Base-by-base conservation (phyloP, 371 early-diverging fungal species). In the Amoeboradix gromovi region DNA sequence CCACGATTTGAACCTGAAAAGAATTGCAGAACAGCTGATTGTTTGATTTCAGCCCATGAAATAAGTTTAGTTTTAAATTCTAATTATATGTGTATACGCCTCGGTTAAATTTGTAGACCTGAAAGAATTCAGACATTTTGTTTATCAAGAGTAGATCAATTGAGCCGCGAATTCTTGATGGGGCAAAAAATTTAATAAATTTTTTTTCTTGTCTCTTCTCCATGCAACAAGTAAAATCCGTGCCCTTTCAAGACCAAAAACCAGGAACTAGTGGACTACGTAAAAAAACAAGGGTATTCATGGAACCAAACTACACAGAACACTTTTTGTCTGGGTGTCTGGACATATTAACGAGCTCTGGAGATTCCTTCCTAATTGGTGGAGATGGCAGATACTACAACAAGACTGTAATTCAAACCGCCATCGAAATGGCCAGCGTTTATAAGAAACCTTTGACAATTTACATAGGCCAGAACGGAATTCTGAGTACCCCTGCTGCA, bases 251-350 rank as follows among this genome's bases (percentile, higher is more conserved):
- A 22, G 94, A 86, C 68, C 96, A 95, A 80, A 94, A 93, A 80
- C 96, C 94, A 31, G 96, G 96, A 72, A 95, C 96, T 28, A 88
- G 88, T 66, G 94, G 94, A 30, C 85, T 94, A 29, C 85, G 95
- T 74, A 94, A 94, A 77, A 86, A 90, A 68, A 92, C 91, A 75
- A 90, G 84, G 76, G 87, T 94, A 66, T 96, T 96, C 77, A 85
- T 92, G 79, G 90, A 96, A 77, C 76, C 75, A 31, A 78, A 91
- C 78, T 96, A 96, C 81, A 92, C 92, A 65, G 92, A 92, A 74
- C 91, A 89, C 85, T 96, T 96, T 76, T 80, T 96, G 70, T 88
- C 88, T 75, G 80, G 86, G 65, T 87, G 82, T 69, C 80, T 90
- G 66, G 80, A 83, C 65, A 87, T 90, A 70, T 90, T 93, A 74